Evolutionary conservation across 2,329 filamentous ascomycete species (phyloP).

Genomic region (Monosporascus sp.): DNA sequence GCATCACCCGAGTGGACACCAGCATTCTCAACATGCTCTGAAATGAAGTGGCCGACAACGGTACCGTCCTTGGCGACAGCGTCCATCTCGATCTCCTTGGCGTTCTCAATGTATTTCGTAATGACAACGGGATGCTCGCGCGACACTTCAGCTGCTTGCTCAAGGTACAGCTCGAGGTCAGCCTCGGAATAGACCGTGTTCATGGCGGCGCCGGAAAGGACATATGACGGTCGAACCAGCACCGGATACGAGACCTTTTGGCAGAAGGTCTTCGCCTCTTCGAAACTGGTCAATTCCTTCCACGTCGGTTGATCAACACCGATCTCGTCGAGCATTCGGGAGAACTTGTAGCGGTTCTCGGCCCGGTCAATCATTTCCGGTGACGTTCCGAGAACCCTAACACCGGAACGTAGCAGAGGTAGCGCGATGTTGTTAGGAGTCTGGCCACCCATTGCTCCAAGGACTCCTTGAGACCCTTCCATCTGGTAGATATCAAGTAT

Average conservation of each 20-base stretch:
- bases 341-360: conserved; percentile 98
- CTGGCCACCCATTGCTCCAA: conserved; percentile 95
- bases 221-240: conserved; percentile 91
- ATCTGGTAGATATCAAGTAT: conserved; percentile 90
- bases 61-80: conserved; percentile 86
- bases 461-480: conserved; percentile 75
- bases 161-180: conserved; percentile 81
- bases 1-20: conserved; percentile 98
- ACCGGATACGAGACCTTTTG: conserved; percentile 87
- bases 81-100: conserved; percentile 99
- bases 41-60: conserved; percentile 93
- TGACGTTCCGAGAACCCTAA: conserved; percentile 90
- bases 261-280: conserved; percentile 85
- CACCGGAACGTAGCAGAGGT: conserved; percentile 78
- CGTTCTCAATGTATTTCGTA: conserved; percentile 98
- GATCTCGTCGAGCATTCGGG: conserved; percentile 92
- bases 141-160: conserved; percentile 89
- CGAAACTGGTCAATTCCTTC: conserved; percentile 95
- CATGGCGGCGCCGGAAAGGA: conserved; percentile 96
- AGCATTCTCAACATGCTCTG: conserved; percentile 97
- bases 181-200: conserved; percentile 98
- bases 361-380: conserved; percentile 98
- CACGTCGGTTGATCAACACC: conserved; percentile 93
- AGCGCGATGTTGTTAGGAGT: conserved; percentile 97
- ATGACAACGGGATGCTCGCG: conserved; percentile 96